A percentile compares a stretch with the other conserved stretches of the same genome.
These are phyloP conservation scores for Geotrichum reessii DNA, from an alignment of 1,139 yeast species.

Conservation along the genomic window DNA sequence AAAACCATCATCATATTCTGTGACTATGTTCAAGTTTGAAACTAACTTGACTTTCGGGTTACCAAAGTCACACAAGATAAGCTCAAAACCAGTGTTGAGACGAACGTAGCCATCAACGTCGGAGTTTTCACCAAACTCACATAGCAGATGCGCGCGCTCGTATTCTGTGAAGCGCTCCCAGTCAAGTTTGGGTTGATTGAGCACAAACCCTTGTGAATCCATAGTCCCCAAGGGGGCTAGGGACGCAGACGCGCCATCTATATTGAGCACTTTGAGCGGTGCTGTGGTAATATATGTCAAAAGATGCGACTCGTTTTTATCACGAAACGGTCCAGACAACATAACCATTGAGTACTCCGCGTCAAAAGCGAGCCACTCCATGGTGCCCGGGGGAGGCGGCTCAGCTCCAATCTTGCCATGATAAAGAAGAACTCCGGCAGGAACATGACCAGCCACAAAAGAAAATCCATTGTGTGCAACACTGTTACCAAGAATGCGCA, in stretches of 20 bases:
- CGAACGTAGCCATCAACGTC: slow-evolving; percentile 50
- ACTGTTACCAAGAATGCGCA: slow-evolving; percentile 47
- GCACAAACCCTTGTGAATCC: slow-evolving; percentile 13
- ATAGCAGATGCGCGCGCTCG: slow-evolving; percentile 43
- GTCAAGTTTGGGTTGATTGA: slow-evolving; percentile 4
- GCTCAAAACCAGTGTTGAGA: slow-evolving; percentile 52
- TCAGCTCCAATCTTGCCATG: slow-evolving; percentile 31
- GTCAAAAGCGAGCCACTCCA: slow-evolving; percentile 15
- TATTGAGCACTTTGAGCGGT: slow-evolving; percentile 10
- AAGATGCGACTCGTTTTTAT: slow-evolving; percentile 18
- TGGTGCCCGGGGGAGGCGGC: neutral
- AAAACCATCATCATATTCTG: slow-evolving; percentile 22
- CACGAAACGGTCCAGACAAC: slow-evolving; percentile 19
- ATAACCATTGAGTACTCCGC: slow-evolving; percentile 12
- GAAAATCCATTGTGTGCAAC: slow-evolving; percentile 51
- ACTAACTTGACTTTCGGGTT: slow-evolving; percentile 41
- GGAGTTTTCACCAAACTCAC: slow-evolving; percentile 47
- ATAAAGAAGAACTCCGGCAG: slow-evolving; percentile 49
- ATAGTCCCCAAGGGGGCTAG: slow-evolving; percentile 19
- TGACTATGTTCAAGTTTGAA: slow-evolving; percentile 40
- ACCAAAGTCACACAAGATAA: slow-evolving; percentile 49
- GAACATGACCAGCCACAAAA: slow-evolving; percentile 51
- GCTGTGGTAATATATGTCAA: slow-evolving; percentile 3
- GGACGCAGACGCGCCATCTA: slow-evolving; percentile 15
- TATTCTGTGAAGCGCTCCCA: slow-evolving; percentile 35